Evolutionary conservation across 257 asterid genomes (phyloP), one percentile per base, ranked within the genome.

Genomic region (Capsicum pubescens): DNA sequence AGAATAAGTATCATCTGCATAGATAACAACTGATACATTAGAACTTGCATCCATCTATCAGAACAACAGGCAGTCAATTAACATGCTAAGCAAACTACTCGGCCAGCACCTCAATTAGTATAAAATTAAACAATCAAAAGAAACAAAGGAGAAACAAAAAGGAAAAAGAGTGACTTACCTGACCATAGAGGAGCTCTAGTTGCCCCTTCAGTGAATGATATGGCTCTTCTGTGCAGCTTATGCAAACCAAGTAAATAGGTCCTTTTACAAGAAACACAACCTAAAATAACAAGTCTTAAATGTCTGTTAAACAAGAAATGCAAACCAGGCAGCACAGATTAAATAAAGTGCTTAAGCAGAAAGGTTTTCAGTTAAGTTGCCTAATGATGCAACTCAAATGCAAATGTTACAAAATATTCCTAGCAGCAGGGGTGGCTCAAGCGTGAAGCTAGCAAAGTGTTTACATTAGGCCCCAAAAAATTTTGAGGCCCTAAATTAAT

Each of bases 181-280:
- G 85, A 82, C 69, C 85, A 36, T 82, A 82, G 56, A 97, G 93
- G 83, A 93, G 93, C 90, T 97, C 99, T 82, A 97, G 90, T 82
- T 97, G 99, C 59, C 93, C 97, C 92, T 85, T 95, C 78, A 95
- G 90, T 66, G 98, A 90, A 90, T 97, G 97, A 87, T 92, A 95
- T 86, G 97, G 92, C 89, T 97, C 99, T 82, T 95, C 97, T 10
- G 99, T 95, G 89, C 97, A 95, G 91, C 98, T 97, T 90, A 95
- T 97, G 94, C 99, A 95, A 84, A 93, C 99, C 85, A 97, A 92
- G 90, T 95, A 97, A 85, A 97, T 92, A 69, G 99, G 99, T 85
- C 99, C 99, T 90, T 97, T 93, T 80, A 97, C 98, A 83, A 95
- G 97, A 90, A 97, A 95, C 86, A 94, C 91, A 83, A 95, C 93